Evolutionary conservation across 2,329 filamentous ascomycete genomes (phyloP), one percentile per base, ranked within the genome.

Genomic region (Fonsecaea monophora): DNA sequence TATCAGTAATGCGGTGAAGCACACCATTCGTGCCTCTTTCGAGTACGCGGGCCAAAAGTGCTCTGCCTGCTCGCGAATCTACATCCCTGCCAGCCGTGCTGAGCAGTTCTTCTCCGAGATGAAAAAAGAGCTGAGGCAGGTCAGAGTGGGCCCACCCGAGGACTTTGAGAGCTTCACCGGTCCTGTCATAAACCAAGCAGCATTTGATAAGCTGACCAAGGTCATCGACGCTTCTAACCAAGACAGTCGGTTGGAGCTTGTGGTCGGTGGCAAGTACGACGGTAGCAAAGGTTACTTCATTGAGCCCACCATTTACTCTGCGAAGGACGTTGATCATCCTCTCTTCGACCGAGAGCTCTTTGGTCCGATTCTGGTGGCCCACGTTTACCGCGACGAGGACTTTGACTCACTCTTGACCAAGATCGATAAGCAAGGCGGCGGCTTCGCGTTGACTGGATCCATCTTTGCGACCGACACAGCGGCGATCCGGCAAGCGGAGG

Each of bases 1-100:
- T 69, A 79, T 93, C 57, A 80, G 87, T 67, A 93, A 92, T 74
- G 90, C 90, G 13, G 90, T 86, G 48, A 83, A 89, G 70, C 89
- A 93, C 77, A 93, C 90, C 1, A 86, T 94, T 34, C 89, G 91
- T 62, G 91, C 90, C 54, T 90, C 91, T 2, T 94, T 94, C 74
- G 91, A 94, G 79, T 94, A 87, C 81, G 90, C 92, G 77, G 91
- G 91, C 40, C 91, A 94, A 77, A 94, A 94, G 79, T 94, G 91
- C 83, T 91, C 88, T 73, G 91, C 91, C 60, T 91, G 89, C n/a
- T 92, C 90, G 50, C 86, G 91, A 40, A 79, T 87, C 62, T 94
- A 94, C 79, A 86, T 92, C 3, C 87, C 91, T 37, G 83, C 85
- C 75, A 92, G 89, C 3, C 76, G 89, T 37, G 92, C 89, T 89